Conservation (phyloP, 2,329 filamentous ascomycete genomes). For the Fusarium sp. region DNA sequence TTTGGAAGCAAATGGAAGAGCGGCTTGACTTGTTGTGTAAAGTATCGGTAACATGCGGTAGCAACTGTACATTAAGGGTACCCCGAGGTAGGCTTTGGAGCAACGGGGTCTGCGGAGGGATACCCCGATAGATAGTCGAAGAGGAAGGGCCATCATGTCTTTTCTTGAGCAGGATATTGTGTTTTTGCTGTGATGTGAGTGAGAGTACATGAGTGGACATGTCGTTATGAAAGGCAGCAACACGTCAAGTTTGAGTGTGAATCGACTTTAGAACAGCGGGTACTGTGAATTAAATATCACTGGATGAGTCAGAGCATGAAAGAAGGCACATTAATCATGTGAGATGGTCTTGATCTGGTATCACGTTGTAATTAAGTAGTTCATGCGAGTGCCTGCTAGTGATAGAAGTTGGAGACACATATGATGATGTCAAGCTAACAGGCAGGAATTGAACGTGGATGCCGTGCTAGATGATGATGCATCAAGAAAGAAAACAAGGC, state of each 20-base stretch:
- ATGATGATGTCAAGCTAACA: not conserved
- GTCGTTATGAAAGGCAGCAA: no score
- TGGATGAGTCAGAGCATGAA: not conserved
- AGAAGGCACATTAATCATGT: not conserved
- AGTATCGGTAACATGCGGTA: conserved; percentile 36
- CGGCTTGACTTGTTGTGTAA: conserved; percentile 39
- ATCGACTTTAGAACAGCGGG: not conserved
- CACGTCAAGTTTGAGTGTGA: not conserved
- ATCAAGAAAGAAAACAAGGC: not conserved
- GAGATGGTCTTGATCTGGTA: not conserved
- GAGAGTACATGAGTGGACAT: not conserved
- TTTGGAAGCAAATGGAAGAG: conserved; percentile 33
- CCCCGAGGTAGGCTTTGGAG: conserved; percentile 2
- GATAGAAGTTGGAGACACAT: not conserved
- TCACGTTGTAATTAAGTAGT: not conserved
- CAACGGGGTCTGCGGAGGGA: not conserved
- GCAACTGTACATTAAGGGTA: conserved; percentile 41
- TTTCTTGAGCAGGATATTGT: not conserved
- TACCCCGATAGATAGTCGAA: conserved; percentile 30
- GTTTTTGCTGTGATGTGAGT: not conserved
- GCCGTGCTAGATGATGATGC: not conserved
- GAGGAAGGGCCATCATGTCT: conserved; percentile 5
- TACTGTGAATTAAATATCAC: not conserved
- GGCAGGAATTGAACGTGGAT: not conserved
- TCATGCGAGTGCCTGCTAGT: not conserved